phyloP scores from a whole-genome alignment of 228 moss, liverwort and hornwort genomes.

The Sphagnum fallax region DNA sequence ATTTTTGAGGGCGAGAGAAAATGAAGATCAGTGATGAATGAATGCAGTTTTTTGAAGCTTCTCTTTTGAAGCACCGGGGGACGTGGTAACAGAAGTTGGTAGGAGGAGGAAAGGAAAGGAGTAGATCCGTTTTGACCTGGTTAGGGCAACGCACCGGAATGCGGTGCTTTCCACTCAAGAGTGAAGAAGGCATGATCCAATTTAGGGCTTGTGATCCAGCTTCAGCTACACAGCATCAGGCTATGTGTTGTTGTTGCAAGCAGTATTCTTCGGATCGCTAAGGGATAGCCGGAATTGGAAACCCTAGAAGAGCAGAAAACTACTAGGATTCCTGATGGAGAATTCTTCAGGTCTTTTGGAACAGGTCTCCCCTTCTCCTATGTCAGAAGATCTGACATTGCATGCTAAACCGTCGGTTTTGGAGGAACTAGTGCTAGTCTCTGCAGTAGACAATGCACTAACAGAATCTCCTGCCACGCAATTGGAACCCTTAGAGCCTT shows the following conservation, averaged over 20 bases:
- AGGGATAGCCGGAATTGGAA: neutral
- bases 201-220: too few relatives aligned
- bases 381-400: conserved; percentile 32
- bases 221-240: neutral
- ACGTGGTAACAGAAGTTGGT: neutral
- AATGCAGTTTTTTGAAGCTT: too few relatives aligned
- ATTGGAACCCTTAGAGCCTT: conserved; percentile 13
- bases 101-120: neutral
- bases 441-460: conserved; percentile 11
- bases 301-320: conserved; percentile 12
- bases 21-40: too few relatives aligned
- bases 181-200: too few relatives aligned
- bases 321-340: conserved; percentile 18
- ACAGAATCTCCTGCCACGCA: conserved; percentile 19
- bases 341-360: conserved; percentile 32
- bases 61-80: neutral
- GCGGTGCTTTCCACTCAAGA: too few relatives aligned
- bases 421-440: conserved; percentile 8
- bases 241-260: neutral
- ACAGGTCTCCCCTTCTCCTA: conserved; percentile 44
- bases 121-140: neutral
- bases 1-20: too few relatives aligned
- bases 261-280: neutral
- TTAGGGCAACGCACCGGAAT: too few relatives aligned
- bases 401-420: conserved; percentile 24